Conservation (phyloP, 225 moss, liverwort and hornwort genomes). For the Pleurozium schreberi region DNA sequence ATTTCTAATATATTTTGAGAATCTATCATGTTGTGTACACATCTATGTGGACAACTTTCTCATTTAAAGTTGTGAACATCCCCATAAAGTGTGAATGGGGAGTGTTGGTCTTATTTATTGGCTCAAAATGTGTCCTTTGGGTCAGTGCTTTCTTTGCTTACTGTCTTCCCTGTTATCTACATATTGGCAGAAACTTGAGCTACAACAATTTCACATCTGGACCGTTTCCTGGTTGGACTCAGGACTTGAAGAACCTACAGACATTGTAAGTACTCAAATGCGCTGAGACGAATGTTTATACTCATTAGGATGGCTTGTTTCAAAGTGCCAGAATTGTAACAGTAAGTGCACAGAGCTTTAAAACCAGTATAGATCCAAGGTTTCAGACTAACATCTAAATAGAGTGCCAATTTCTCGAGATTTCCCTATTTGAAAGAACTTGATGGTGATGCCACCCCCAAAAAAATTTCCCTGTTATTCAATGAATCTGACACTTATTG, state of each 20-base stretch:
- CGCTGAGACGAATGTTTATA: background rate
- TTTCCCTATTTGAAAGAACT: background rate
- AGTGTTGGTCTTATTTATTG: background rate
- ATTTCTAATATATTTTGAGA: background rate
- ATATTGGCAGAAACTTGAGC: constrained; percentile 30
- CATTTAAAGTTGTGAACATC: background rate
- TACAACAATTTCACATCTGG: constrained; percentile 34
- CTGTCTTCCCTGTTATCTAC: background rate
- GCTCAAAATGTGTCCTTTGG: background rate
- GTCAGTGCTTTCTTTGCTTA: background rate
- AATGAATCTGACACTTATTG: background rate
- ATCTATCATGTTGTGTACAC: background rate
- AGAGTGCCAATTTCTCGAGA: background rate
- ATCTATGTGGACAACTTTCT: background rate
- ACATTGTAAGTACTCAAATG: constrained; percentile 12
- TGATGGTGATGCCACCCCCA: background rate
- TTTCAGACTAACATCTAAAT: background rate
- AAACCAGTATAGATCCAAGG: background rate
- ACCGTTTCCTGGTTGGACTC: constrained; percentile 12
- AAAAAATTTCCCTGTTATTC: background rate
- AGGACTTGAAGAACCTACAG: background rate
- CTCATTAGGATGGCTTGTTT: background rate
- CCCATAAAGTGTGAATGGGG: background rate
- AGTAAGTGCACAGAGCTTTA: background rate
- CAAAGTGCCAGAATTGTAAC: background rate